Evolutionary conservation across 306 rosid genomes (phyloP).

Genomic region (Fagus sylvatica): DNA sequence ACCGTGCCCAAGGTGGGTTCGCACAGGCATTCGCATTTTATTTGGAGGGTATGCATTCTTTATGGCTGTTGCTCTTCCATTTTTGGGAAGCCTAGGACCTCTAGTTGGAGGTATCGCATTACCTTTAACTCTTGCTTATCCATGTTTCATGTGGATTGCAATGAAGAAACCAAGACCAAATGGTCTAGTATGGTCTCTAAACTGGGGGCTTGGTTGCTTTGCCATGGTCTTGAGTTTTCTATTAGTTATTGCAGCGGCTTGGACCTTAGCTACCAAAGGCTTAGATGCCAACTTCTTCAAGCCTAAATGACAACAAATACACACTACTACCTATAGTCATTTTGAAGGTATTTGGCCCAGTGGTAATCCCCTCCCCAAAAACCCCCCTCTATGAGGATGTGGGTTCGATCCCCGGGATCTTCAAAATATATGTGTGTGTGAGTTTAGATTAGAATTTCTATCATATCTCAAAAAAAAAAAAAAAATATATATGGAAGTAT

Average conservation of each 20-base stretch:
- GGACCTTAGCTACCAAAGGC: constrained; percentile 43
- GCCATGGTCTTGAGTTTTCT: constrained; percentile 53
- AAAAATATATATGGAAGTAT: no score
- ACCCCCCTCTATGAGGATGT: no score
- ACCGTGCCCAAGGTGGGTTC: constrained; percentile 35
- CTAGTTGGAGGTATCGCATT: constrained; percentile 58
- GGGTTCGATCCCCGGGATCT: no score
- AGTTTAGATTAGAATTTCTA: no score
- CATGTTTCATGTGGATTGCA: constrained; percentile 75
- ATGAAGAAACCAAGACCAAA: constrained; percentile 49
- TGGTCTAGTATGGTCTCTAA: constrained; percentile 38
- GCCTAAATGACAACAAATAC: constrained; percentile 32
- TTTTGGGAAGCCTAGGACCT: constrained; percentile 47
- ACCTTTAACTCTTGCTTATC: constrained; percentile 67
- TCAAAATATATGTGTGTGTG: no score
- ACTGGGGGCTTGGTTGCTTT: constrained; percentile 46
- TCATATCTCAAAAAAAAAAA: no score
- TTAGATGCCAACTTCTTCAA: constrained; percentile 55
- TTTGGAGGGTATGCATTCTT: constrained; percentile 59
- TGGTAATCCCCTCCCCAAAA: no score
- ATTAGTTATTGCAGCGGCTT: constrained; percentile 43
- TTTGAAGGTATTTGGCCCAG: neutral
- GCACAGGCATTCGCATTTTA: constrained; percentile 36
- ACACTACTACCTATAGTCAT: neutral
- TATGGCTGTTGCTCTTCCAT: constrained; percentile 57